Percentiles rank a stretch among this genome's conserved stretches.
These are phyloP conservation scores for Moniliella sp. DNA, from an alignment of 1,284 basidiomycete genomes.

Conservation along the genomic window DNA sequence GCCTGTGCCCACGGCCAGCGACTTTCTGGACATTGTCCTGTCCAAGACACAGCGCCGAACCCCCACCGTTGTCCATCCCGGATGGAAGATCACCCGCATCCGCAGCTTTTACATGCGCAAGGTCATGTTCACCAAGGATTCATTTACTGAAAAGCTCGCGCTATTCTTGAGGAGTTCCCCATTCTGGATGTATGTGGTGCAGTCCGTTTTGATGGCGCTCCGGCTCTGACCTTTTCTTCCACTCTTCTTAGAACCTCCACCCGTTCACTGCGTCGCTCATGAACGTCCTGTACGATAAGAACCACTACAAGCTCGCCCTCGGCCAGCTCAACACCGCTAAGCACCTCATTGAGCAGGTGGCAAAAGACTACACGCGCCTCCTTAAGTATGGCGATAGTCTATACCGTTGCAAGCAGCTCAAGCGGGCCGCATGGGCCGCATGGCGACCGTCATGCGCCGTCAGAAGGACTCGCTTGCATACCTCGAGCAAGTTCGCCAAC, in stretches of 20 bases:
- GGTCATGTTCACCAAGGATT: slow-evolving; percentile 94
- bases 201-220: too few relatives aligned
- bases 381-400: slow-evolving; percentile 33
- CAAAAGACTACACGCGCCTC: slow-evolving; percentile 31
- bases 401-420: slow-evolving; percentile 33
- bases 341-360: slow-evolving; percentile 30
- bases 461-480: slow-evolving; percentile 33
- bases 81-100: slow-evolving; percentile 93
- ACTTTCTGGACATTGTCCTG: slow-evolving; percentile 82
- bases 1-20: slow-evolving; percentile 78
- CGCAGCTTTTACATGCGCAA: slow-evolving; percentile 87
- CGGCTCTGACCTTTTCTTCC: too few relatives aligned
- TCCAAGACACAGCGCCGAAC: slow-evolving; percentile 91
- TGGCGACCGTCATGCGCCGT: slow-evolving; percentile 32
- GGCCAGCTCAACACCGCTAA: slow-evolving; percentile 32
- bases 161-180: slow-evolving; percentile 83
- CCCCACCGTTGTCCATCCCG: slow-evolving; percentile 55
- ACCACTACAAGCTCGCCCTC: slow-evolving; percentile 32
- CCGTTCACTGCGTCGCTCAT: slow-evolving; percentile 30
- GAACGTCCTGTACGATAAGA: slow-evolving; percentile 33
- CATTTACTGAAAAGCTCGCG: slow-evolving; percentile 85
- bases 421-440: slow-evolving; percentile 30
- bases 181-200: too few relatives aligned
- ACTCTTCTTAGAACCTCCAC: slow-evolving; percentile 29
- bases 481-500: slow-evolving; percentile 32